Base-by-base conservation (phyloP, 1,284 basidiomycete genomes). In the Boletus semigastroideus region DNA sequence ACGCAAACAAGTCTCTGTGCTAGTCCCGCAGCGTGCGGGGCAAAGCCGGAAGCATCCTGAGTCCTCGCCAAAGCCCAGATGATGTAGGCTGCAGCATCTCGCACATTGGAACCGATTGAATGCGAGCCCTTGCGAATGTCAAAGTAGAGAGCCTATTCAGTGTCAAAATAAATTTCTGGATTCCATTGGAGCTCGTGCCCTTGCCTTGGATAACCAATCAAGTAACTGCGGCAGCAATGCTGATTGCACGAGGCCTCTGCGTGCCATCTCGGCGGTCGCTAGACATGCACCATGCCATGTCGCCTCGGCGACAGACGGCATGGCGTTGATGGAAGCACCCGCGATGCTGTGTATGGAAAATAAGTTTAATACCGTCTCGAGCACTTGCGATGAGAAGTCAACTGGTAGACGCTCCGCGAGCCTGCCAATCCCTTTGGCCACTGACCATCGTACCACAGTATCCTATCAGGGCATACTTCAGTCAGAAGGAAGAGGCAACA, bases 211-310 rank as follows among this genome's bases (percentile, higher is more conserved):
- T 50, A 92, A 75, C 89, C 92, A 95, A 28, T 78, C 77, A 7
- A 95, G 76, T 43, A 91, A 71, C 53, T 83, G 77, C 5, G 78
- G 69, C 27, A 95, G 75, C 38, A 78, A 77, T 40, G 79, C 73
- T 43, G 76, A 68, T 6, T 77, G 67, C 28, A 96, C 75, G 44
- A 96, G 77, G 25, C 87, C 88, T 58, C 94, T 77, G 37, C 96
- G 82, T 17, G 91, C 90, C 71, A 97, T 82, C 73, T 99, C 96
- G 6, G 96, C 96, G 49, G 93, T 86, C 11, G 92, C 92, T 34
- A 99, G 79, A 62, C 89, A 94, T 4, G 93, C 90, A 7, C 97
- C 97, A 69, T 99, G 96, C 94, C 96, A 98, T 30, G 91, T 90
- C 53, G 80, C 78, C 70, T 99, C 95, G 53, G 83, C 86, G 49